These are phyloP conservation scores for Atkinsonella hypoxylon DNA, from an alignment of 2,329 filamentous ascomycete genomes.

Conservation along the genomic window DNA sequence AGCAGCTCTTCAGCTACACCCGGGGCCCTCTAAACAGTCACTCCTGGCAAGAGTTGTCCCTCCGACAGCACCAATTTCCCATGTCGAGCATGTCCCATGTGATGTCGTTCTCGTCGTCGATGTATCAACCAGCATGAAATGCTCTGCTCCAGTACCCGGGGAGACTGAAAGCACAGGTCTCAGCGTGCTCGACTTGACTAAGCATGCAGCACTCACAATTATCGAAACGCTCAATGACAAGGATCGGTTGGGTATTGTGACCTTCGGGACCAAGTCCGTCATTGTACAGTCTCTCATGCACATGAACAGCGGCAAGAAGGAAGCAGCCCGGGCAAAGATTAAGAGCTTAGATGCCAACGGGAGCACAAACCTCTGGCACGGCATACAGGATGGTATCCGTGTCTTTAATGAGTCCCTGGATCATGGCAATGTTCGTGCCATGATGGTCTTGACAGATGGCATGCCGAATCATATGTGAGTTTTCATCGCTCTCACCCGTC, in stretches of 20 bases:
- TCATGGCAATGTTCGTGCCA: conserved; percentile 30
- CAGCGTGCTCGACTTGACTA: conserved; percentile 45
- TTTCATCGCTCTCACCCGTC: neutral
- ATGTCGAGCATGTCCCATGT: conserved; percentile 33
- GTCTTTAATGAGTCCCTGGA: conserved; percentile 27
- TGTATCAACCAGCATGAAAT: conserved; percentile 44
- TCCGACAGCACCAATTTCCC: conserved; percentile 22
- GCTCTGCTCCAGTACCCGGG: conserved; percentile 33
- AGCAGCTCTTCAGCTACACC: conserved; percentile 26
- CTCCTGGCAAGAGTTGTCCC: conserved; percentile 35
- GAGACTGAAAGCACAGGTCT: conserved; percentile 37
- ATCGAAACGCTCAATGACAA: conserved; percentile 40
- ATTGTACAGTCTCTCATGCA: conserved; percentile 32
- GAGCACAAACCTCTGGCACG: conserved; percentile 47
- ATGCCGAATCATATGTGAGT: conserved; percentile 39
- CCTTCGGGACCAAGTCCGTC: conserved; percentile 31
- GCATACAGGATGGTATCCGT: conserved; percentile 36
- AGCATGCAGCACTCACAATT: conserved; percentile 47
- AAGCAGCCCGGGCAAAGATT: conserved; percentile 27
- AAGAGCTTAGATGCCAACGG: conserved; percentile 24
- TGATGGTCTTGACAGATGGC: conserved; percentile 44
- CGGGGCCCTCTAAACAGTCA: conserved; percentile 24
- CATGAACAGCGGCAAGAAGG: conserved; percentile 37
- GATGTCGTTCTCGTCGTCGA: conserved; percentile 53
- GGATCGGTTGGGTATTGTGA: conserved; percentile 47